Conservation (phyloP, 352 stramenopile genomes). For the Pseudoperonospora humuli region DNA sequence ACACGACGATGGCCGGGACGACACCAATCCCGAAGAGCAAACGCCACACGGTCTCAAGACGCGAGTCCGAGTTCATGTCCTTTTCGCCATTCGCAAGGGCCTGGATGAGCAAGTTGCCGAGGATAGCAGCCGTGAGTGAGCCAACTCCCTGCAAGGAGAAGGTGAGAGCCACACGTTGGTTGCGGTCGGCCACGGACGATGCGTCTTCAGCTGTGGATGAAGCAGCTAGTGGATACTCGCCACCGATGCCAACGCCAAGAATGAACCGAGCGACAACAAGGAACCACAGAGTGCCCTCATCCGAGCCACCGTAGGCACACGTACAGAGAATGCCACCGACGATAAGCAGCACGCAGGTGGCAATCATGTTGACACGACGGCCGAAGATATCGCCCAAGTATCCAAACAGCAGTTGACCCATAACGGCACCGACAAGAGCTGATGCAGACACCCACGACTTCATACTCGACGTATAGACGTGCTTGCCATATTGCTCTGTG, state of each 20-base stretch:
- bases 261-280: slow-evolving; percentile 49
- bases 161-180: slow-evolving; percentile 44
- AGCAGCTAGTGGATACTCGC: slow-evolving; percentile 43
- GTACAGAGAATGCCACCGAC: slow-evolving; percentile 57
- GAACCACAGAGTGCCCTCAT: slow-evolving; percentile 46
- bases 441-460: slow-evolving; percentile 57
- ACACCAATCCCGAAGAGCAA: slow-evolving; percentile 55
- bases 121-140: slow-evolving; percentile 44
- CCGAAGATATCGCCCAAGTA: slow-evolving; percentile 57
- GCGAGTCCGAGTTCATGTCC: slow-evolving; percentile 27
- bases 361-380: slow-evolving; percentile 58
- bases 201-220: slow-evolving; percentile 53
- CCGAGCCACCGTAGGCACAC: slow-evolving; percentile 35
- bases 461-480: slow-evolving; percentile 50
- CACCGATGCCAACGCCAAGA: slow-evolving; percentile 55
- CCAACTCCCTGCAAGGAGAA: slow-evolving; percentile 67
- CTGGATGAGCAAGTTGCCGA: slow-evolving; percentile 56
- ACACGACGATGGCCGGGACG: slow-evolving; percentile 49
- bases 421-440: slow-evolving; percentile 47
- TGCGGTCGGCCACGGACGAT: slow-evolving; percentile 37
- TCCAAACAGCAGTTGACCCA: slow-evolving; percentile 53
- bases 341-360: slow-evolving; percentile 58
- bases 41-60: slow-evolving; percentile 62
- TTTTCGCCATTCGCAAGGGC: slow-evolving; percentile 31
- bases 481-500: slow-evolving; percentile 55